phyloP scores from a whole-genome alignment of 208 protist genomes.

The Trypanosoma boissoni region DNA sequence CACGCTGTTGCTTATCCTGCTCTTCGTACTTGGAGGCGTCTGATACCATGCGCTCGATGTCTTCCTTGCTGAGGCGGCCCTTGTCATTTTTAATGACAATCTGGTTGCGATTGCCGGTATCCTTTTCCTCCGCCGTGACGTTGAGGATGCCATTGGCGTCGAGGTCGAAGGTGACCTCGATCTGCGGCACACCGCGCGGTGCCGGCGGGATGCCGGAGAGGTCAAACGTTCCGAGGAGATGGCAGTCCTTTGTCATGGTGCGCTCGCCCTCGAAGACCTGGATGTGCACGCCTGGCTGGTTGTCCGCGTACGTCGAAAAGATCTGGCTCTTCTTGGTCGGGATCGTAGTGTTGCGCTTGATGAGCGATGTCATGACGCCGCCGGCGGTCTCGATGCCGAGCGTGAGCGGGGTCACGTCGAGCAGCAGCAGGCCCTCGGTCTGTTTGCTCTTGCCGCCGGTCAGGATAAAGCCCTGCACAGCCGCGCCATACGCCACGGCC shows the following conservation, averaged over 20 bases:
- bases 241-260: conserved; percentile 97
- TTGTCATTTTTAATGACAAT: no score
- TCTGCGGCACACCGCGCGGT: conserved; percentile 96
- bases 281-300: conserved; percentile 98
- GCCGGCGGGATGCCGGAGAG: conserved; percentile 95
- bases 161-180: conserved; percentile 97
- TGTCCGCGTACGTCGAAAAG: conserved; percentile 98
- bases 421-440: conserved; percentile 94
- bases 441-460: conserved; percentile 55
- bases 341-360: conserved; percentile 88
- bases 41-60: no score
- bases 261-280: conserved; percentile 99
- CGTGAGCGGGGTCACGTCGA: conserved; percentile 95
- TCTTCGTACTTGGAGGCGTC: no score
- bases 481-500: conserved; percentile 98
- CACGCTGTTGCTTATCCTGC: no score
- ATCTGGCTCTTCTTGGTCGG: conserved; percentile 83
- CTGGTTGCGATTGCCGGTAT: no score
- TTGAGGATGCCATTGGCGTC: conserved; percentile 98
- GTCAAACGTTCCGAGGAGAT: conserved; percentile 94
- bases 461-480: conserved; percentile 97
- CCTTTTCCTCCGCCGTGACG: conserved; percentile 96
- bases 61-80: no score
- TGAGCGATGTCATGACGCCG: conserved; percentile 92
- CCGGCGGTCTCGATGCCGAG: conserved; percentile 96